These are phyloP conservation scores for Fusarium tanahbumbuense DNA, from an alignment of 2,329 filamentous ascomycete genomes.

Conservation along the genomic window DNA sequence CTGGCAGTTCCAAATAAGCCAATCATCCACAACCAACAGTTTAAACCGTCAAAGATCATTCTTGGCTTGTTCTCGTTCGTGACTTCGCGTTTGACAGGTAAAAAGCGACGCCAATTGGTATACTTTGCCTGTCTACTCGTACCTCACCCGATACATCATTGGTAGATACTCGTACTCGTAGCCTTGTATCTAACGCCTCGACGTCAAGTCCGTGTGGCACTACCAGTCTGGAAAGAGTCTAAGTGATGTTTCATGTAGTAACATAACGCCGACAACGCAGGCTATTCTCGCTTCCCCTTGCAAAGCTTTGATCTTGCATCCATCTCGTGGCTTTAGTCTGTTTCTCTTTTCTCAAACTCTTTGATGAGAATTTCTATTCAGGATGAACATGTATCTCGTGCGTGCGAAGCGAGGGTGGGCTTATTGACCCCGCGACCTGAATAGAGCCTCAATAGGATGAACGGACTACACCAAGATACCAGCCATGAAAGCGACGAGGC, in stretches of 20 bases:
- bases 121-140: neutral
- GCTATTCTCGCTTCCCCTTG: neutral
- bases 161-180: neutral
- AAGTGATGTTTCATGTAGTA: neutral
- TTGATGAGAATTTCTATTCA: neutral
- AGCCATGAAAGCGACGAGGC: neutral
- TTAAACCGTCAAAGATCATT: neutral
- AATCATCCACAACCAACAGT: conserved; percentile 11
- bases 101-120: conserved; percentile 5
- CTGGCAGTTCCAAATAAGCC: conserved; percentile 17
- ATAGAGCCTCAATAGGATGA: conserved; percentile 24
- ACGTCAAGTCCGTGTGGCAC: neutral
- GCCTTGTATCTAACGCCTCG: neutral
- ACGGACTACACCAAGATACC: conserved; percentile 7
- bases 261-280: conserved; percentile 11
- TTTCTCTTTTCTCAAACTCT: conserved; percentile 3
- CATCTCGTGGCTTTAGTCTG: conserved; percentile 6
- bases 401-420: conserved; percentile 11
- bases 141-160: neutral
- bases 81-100: conserved; percentile 12
- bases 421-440: conserved; percentile 37
- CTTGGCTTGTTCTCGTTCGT: conserved; percentile 3
- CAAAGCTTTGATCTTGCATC: conserved; percentile 7
- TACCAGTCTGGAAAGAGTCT: neutral
- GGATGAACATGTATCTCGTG: neutral